Base-by-base conservation (phyloP, 73 alveolate genomes). In the Urostyla sp. region DNA sequence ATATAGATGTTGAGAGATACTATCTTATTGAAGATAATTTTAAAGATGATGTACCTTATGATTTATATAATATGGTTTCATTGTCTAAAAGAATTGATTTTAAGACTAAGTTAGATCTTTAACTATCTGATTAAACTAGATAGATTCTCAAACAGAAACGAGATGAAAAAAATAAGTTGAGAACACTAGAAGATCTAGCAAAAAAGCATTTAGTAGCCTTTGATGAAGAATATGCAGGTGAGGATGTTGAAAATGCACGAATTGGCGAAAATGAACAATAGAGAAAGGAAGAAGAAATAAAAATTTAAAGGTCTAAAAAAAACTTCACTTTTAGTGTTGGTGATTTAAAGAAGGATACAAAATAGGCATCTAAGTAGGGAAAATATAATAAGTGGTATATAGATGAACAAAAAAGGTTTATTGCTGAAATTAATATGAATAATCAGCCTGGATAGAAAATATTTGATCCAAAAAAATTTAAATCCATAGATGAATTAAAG, bases 21-120 rank as follows among this genome's bases (percentile, higher is more conserved):
- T 81, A 81, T 45, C 55, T 57, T 15, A 40, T 31, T 18, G 30
- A 67, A 6, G 91, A 67, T 6, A 81, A 67, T 27, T 81, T 53
- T 59, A 76, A 69, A 67, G 91, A 81, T 43, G 91, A 81, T 36
- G 80, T 81, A 16, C 91, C 91, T 15, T 81, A 53, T 69, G 91
- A 81, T 40, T 32, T 81, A 32, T 81, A 81, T 30, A 81, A 81
- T 44, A 81, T 81, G 91, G 91, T 81, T 13, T 48, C 57, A 31
- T 32, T 81, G 18, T 85, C 91, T 24, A 69, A 54, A 58, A 27
- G 85, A 36, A 66, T 67, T 7, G 79, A 63, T 37, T 63, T 63
- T 23, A 63, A 63, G 28, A 36, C 16, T 43, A 63, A 63, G 36
- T 48, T 63, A 2, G 60, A 63, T 48, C 43, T 63, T 0, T 26